Evolutionary conservation across 352 stramenopile species (phyloP).

Genomic region (Phytophthora nicotianae): DNA sequence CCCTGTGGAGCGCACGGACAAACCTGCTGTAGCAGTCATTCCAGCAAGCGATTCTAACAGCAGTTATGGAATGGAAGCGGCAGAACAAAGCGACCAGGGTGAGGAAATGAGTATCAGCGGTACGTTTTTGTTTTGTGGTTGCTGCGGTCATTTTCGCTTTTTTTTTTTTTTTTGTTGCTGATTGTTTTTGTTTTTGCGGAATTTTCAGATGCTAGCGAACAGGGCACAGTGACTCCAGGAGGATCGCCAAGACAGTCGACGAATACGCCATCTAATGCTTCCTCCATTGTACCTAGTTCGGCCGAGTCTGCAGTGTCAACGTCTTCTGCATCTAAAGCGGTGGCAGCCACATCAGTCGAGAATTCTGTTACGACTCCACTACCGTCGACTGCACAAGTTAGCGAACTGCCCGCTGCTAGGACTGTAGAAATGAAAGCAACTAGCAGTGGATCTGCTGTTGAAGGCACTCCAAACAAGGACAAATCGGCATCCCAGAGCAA

Average conservation of each 20-base stretch:
- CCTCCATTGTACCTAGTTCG: not conserved
- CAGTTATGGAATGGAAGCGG: constrained; percentile 9
- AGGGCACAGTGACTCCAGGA: constrained; percentile 3
- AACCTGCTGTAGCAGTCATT: constrained; percentile 9
- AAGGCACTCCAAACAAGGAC: constrained; percentile 2
- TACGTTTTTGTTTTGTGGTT: constrained; percentile 19
- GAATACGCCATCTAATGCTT: constrained; percentile 2
- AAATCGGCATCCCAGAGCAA: constrained; percentile 1
- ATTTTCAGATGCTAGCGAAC: constrained; percentile 27
- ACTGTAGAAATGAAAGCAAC: not conserved
- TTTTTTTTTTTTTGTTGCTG: too few species aligned
- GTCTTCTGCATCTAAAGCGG: not conserved
- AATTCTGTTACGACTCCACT: not conserved
- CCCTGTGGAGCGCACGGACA: constrained; percentile 12
- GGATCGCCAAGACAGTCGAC: constrained; percentile 2
- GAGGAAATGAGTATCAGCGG: constrained; percentile 45
- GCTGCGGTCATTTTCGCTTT: too few species aligned
- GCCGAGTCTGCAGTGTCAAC: constrained; percentile 1
- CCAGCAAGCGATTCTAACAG: constrained; percentile 9
- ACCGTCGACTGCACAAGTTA: constrained; percentile 1
- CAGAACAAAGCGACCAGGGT: constrained; percentile 29
- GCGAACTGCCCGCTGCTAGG: not conserved
- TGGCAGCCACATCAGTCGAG: constrained; percentile 5
- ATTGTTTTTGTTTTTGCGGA: constrained; percentile 1
- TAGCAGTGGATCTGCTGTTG: constrained; percentile 1